Evolutionary conservation across 805 yeast species (phyloP), one percentile per base, ranked within the genome.

Genomic region (Teunomyces atbi): DNA sequence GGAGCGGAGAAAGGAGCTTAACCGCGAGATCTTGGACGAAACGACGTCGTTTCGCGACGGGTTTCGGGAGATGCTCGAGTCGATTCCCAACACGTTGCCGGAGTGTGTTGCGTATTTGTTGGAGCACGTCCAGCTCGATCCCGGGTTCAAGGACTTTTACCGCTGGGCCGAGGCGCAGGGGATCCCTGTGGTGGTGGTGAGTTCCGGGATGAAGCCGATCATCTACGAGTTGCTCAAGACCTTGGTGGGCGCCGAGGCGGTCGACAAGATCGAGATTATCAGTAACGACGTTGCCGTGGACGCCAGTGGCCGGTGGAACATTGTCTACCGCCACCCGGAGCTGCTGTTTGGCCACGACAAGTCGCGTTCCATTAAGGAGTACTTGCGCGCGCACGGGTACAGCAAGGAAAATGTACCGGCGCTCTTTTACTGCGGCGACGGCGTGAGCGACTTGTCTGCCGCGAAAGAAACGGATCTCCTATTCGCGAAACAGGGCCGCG

Each of bases 341-440:
- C 79, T 96, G 8, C 75, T 82, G 11, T 91, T 89, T 65, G 99
- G 99, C 42, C 99, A 94, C 66, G 97, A 94, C 69, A 94, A 94
- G 71, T 83, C 96, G 26, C 76, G 79, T 46, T 85, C 94, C 23
- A 92, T 94, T 57, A 76, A 79, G 46, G 73, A 75, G 42, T 75
- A 71, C 52, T 65, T 72, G 54, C 47, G 45, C 6, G 45, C 50
- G 7, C 60, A 69, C 45, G 66, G 66, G 12, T 62, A 65, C 49
- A 41, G 37, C 12, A 40, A 58, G 45, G 55, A 45, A 61, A 64
- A 58, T 36, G 45, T 49, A 41, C 96, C 96, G 12, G 71, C 74
- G 33, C 76, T 89, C 56, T 89, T 92, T 64, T 94, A 94, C 73
- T 88, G 96, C 60, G 99, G 99, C 48, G 99, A 94, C 65, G 99